Base-by-base conservation (phyloP, 345 rosid genomes). In the Populus davidiana region DNA sequence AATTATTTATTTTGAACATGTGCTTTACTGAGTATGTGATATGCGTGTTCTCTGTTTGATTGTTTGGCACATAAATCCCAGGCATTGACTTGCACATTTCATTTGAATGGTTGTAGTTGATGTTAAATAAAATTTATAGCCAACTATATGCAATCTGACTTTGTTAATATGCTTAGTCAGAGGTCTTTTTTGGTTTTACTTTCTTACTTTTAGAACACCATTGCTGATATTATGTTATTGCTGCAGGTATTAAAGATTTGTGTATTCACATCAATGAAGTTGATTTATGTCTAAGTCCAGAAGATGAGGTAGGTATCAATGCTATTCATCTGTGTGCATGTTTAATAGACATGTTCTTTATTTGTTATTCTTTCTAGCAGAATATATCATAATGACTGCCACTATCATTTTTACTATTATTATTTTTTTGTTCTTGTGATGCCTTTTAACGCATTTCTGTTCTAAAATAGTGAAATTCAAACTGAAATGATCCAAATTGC, bases 221-320 rank as follows among this genome's bases (percentile, higher is more conserved):
- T 23, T 63, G 8, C 17, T 47, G 63, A 72, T 65, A 36, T 59
- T 38, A 56, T 64, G 9, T 35, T 70, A 64, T 81, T 87, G 84
- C 83, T 87, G 84, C 81, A 91, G 98, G 97, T 67, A 91, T 87
- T 52, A 91, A 86, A 83, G 83, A 88, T 81, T 66, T 92, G 70
- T 76, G 74, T 75, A 67, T 90, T 84, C 82, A 79, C 75, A 87
- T 91, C 73, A 83, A 82, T 31, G 87, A 87, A 80, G 82, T 83
- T 79, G 98, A 90, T 77, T 79, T 93, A 82, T 71, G 44, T 71
- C 86, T 85, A 85, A 83, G 91, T 75, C 85, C 89, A 31, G 88
- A 87, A 17, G 98, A 93, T 82, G 92, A 93, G 97, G 98, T 93
- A 88, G 69, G 5, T 82, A 11, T 59, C 1, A 67, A 62, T 61